Base-by-base conservation (phyloP, 257 asterid species). In the Ajuga chamaepitys region DNA sequence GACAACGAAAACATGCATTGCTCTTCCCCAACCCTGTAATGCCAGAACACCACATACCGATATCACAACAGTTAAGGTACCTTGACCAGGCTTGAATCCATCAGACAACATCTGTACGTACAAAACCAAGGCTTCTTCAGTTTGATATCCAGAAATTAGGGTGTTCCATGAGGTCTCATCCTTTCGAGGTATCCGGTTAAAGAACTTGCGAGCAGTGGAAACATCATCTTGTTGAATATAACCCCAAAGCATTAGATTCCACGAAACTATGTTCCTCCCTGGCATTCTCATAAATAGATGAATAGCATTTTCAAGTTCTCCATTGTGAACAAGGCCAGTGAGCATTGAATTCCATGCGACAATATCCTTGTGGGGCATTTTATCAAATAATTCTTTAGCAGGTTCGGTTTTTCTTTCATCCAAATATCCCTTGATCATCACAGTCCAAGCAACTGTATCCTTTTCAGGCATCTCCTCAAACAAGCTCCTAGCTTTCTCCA, bases 361-460 rank as follows among this genome's bases (percentile, higher is more conserved):
- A 9, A 74, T 48, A 79, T 90, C 91, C 67, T 73, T 79, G 13
- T 42, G 32, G 30, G 95, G 95, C 89, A 87, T 85, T 71, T 24
- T 66, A 40, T 75, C 53, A 61, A 90, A 90, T 30, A 87, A 70
- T 55, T 79, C 78, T 34, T 60, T 64, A 35, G 95, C 97, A 21
- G 60, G 70, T 44, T 79, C 81, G 30, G 82, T 41, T 34, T 74
- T 61, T 20, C 58, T 28, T 25, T 79, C 73, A 59, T 85, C 89
- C 78, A 83, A 75, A 73, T 83, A 83, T 68, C 95, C 95, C 35
- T 82, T 80, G 53, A 85, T 80, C 90, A 87, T 83, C 25, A 85
- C 88, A 22, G 97, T 90, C 89, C 95, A 83, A 66, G 95, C 85
- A 58, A 90, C 89, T 22, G 79, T 75, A 68, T 90, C 91, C 80